Base-by-base conservation (phyloP, 345 rosid genomes). In the Nephelium lappaceum region DNA sequence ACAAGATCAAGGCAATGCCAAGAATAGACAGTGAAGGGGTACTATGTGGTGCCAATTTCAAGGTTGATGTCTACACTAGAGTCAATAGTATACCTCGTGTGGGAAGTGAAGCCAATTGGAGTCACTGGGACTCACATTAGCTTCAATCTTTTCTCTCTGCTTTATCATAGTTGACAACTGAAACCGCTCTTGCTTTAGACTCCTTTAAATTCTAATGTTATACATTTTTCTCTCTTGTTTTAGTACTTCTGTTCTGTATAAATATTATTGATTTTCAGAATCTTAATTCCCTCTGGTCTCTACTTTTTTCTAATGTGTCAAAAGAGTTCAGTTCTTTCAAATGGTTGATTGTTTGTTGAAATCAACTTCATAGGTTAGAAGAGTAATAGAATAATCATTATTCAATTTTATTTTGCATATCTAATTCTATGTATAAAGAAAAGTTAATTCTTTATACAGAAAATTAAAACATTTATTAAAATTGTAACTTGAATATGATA, bases 1-100 rank as follows among this genome's bases (percentile, higher is more conserved):
- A 84, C 79, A 80, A 84, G 85, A 74, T 97, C 83, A 92, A 91
- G 86, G 97, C 99, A 11, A 91, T 97, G 98, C 88, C 93, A 1
- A 94, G 99, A 81, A 83, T 84, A 67, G 99, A 97, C 49, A 94
- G 98, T 63, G 98, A 93, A 75, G 99, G 99, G 1, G 93, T 84
- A 1, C 31, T 94, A 53, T 93, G 98, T 72, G 99, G 98, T 14
- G 87, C 98, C 45, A 93, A 86, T 60, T 97, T 94, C 87, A 97
- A 91, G 85, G 99, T 91, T 0, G 99, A 94, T 81, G 84, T 65
- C 45, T 90, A 83, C 76, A 75, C 93, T 10, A 91, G 91, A 81
- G 81, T 89, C 62, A 85, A 79, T 71, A 78, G 85, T 74, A 93
- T 96, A 23, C 98, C 99, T 0, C 89, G 98, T 6, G 87, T 91